Evolutionary conservation across 202 grass and related monocot genomes (phyloP), one percentile per base, ranked within the genome.

Genomic region (Eragrostis tef): DNA sequence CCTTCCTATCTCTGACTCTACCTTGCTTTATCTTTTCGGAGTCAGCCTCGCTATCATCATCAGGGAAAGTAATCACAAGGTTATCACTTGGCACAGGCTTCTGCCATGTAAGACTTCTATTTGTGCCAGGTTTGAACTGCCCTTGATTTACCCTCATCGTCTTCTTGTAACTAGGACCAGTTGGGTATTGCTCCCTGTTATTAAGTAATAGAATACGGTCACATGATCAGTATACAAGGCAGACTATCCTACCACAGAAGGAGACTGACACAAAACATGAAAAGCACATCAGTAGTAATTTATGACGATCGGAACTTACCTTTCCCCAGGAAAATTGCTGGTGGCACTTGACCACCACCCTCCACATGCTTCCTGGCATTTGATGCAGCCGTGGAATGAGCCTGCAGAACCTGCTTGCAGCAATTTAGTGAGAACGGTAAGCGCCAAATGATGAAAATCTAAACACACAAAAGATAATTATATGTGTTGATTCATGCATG

Each of bases 21-120:
- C 74, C 56, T 70, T 79, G 73, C 52, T 85, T 89, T 47, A 66
- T 70, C 79, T 82, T 54, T 87, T 81, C 89, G 84, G 87, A 88
- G 74, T 96, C 90, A 13, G 82, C 57, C 77, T 75, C 96, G 76
- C 83, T 88, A 74, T 99, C 96, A 84, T 99, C 92, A 83, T 96
- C 93, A 64, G 96, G 96, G 85, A 99, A 99, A 76, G 66, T 87
- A 73, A 99, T 92, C 39, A 99, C 90, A 80, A 99, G 90, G 83
- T 96, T 95, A 78, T 91, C 83, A 74, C 87, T 87, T 68, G 91
- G n/a, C 48, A 81, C 82, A 80, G 84, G 85, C 61, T 97, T 99
- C 82, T 87, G 83, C 96, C 96, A 99, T 41, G 78, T 82, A 80
- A 95, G 89, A 85, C 85, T 90, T 42, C 87, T 87, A 22, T 81